Evolutionary conservation across 2,329 filamentous ascomycete genomes (phyloP), one percentile per base, ranked within the genome.

Genomic region (Phialocephala subalpina): DNA sequence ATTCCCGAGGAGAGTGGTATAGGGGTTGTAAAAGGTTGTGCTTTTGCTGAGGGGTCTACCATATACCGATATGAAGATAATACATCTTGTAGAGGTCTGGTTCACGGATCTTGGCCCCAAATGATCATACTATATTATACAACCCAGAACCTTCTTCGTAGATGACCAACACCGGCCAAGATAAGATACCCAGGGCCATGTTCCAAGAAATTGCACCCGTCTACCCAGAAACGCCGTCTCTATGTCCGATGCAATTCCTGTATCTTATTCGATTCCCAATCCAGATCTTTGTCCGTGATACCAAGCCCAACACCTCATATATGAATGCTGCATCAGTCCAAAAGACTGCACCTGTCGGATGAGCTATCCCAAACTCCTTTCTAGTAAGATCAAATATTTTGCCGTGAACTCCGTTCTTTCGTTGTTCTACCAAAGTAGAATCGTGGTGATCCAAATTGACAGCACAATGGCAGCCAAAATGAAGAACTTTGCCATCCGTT

Each of bases 401-500:
- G 3, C 27, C 5, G 18, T 29, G 7, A 33, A 53, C 49, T 33
- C 49, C 49, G 14, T 16, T 33, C 25, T 29, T 47, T 33, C 25
- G 33, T 47, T 45, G 29, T 22, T 56, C 29, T 55, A 58, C 62
- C 60, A 67, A 60, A 58, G 57, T 7, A 66, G 45, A 11, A 62
- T 22, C 29, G 66, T 71, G 27, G 36, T 38, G n/a, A 70, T 25
- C 65, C 69, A 70, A 40, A 74, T 60, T 18, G 40, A 36, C 6
- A 74, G 45, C 3, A 69, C 47, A 12, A 69, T 52, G 12, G 53
- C 42, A 14, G 67, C 62, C 2, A 72, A 42, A n/a, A 69, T 49
- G 25, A 70, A 6, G 20, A 68, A 52, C 45, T 61, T 60, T 14
- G 25, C 45, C 65, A 66, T 67, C 58, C 64, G 59, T 14, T 38